Conservation (phyloP, 805 yeast species). For the Clavispora fructus region DNA sequence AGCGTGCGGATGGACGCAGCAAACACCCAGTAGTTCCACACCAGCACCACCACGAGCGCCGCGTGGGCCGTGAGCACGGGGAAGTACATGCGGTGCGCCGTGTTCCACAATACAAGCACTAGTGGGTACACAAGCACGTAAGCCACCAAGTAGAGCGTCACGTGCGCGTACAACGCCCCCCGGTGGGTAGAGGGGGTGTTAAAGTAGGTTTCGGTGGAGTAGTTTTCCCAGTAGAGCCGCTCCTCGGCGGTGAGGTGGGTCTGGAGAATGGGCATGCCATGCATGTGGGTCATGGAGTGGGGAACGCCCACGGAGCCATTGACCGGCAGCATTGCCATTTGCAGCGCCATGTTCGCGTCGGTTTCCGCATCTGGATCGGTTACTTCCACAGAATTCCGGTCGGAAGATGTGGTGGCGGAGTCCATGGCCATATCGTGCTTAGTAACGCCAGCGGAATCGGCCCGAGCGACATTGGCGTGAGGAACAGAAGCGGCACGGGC, state of each 20-base stretch:
- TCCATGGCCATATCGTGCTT: neutral
- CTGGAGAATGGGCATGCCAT: conserved; percentile 71
- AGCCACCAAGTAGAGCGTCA: conserved; percentile 37
- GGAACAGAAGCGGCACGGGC: neutral
- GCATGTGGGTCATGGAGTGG: conserved; percentile 40
- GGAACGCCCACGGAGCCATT: conserved; percentile 21
- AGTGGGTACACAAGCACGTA: conserved; percentile 63
- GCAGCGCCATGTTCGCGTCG: too few relatives aligned
- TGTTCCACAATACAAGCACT: conserved; percentile 57
- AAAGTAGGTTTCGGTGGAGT: conserved; percentile 74
- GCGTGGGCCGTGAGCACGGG: conserved; percentile 36
- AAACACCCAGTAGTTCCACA: conserved; percentile 53
- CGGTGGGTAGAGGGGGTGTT: conserved; percentile 47
- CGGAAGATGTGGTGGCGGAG: neutral
- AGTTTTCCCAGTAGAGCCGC: conserved; percentile 67
- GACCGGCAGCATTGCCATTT: too few relatives aligned
- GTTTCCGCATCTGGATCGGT: too few relatives aligned
- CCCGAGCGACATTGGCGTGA: too few relatives aligned
- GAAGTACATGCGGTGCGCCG: conserved; percentile 42
- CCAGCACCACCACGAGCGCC: conserved; percentile 41
- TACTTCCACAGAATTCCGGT: too few relatives aligned
- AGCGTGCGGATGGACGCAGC: conserved; percentile 46
- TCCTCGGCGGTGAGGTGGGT: conserved; percentile 69
- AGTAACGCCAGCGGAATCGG: neutral
- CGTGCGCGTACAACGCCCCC: conserved; percentile 51